phyloP scores from a whole-genome alignment of 805 yeast genomes.

The Wickerhamomyces pijperi region DNA sequence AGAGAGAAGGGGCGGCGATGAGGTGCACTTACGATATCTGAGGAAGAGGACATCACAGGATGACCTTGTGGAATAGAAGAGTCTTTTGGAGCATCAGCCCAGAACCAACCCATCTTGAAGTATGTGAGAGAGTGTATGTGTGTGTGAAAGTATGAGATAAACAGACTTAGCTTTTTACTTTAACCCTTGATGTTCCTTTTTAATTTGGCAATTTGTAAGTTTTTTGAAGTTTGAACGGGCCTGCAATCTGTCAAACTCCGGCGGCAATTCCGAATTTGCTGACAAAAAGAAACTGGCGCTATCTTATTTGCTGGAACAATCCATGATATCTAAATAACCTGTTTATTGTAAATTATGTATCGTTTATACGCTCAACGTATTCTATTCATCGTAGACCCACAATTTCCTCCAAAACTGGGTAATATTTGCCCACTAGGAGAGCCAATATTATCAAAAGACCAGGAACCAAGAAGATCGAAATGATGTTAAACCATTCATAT shows the following conservation, averaged over 20 bases:
- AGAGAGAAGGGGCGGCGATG: not conserved
- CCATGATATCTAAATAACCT: too few relatives aligned
- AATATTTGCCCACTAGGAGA: not conserved
- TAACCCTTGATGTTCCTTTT: too few relatives aligned
- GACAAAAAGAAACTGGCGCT: too few relatives aligned
- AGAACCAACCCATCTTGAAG: constrained; percentile 70
- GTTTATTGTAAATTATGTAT: too few relatives aligned
- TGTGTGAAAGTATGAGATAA: too few relatives aligned
- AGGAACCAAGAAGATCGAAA: not conserved
- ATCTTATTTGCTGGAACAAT: too few relatives aligned
- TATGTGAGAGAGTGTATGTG: not conserved
- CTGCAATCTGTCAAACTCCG: too few relatives aligned
- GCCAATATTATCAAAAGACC: not conserved
- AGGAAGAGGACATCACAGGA: not conserved
- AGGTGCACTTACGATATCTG: not conserved
- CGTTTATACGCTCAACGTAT: too few relatives aligned
- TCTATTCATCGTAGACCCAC: not conserved
- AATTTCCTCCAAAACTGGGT: not conserved
- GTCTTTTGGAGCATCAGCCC: constrained; percentile 41
- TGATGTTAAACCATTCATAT: not conserved
- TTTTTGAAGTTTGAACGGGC: too few relatives aligned
- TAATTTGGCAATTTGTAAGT: too few relatives aligned
- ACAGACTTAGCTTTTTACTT: too few relatives aligned
- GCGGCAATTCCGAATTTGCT: too few relatives aligned
- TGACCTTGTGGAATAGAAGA: not conserved